Evolutionary conservation across 768 basidiomycete genomes (phyloP).

Genomic region (Lactarius akahatsu): DNA sequence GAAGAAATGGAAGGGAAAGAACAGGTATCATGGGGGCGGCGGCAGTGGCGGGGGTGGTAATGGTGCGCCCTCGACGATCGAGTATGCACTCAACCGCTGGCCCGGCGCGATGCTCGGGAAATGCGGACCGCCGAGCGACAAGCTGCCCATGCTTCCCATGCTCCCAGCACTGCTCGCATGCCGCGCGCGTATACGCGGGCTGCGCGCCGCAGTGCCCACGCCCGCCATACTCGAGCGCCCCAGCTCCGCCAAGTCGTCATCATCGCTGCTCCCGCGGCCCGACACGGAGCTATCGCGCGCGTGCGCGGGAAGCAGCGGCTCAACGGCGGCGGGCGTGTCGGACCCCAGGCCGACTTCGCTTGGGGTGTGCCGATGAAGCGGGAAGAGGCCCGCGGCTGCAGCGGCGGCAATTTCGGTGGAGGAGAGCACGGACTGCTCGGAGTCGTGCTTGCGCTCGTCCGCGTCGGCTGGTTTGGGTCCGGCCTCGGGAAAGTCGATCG

Average conservation of each 20-base stretch:
- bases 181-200: slow-evolving; percentile 31
- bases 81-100: slow-evolving; percentile 11
- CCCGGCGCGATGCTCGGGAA: slow-evolving; percentile 21
- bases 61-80: neutral
- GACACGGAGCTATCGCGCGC: slow-evolving; percentile 30
- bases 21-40: neutral
- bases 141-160: slow-evolving; percentile 5
- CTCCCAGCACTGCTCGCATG: slow-evolving; percentile 9
- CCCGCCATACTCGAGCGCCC: slow-evolving; percentile 43
- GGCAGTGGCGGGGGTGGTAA: neutral
- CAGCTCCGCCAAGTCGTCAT: slow-evolving; percentile 9
- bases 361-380: slow-evolving; percentile 14
- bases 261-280: slow-evolving; percentile 32
- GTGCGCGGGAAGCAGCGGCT: slow-evolving; percentile 37
- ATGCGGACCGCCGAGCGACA: slow-evolving; percentile 11
- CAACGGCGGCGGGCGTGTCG: slow-evolving; percentile 26
- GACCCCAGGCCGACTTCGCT: slow-evolving; percentile 19
- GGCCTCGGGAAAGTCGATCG: slow-evolving; percentile 17
- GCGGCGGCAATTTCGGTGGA: slow-evolving; percentile 11
- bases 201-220: slow-evolving; percentile 44
- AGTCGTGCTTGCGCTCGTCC: neutral
- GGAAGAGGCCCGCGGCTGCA: slow-evolving; percentile 2
- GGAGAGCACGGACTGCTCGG: slow-evolving; percentile 3
- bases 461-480: neutral
- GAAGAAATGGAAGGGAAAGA: neutral